Conservation (phyloP, 768 basidiomycete genomes). For the Termitomyces sp. region DNA sequence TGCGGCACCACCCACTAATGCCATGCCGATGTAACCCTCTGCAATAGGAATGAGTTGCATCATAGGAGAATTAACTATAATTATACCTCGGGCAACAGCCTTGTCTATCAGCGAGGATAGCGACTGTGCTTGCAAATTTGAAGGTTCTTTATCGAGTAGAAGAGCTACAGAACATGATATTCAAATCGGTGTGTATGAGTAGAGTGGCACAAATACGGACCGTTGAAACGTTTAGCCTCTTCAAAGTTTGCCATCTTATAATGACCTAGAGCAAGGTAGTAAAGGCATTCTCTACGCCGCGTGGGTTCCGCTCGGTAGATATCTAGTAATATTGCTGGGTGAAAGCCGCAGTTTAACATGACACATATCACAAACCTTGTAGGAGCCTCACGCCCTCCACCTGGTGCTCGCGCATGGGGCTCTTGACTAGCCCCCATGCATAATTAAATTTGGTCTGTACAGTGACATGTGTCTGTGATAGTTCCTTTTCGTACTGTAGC, state of each 20-base stretch:
- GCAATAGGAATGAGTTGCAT: conserved; percentile 8
- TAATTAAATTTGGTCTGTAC: conserved; percentile 98
- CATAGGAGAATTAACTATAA: not conserved
- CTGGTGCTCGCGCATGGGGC: conserved; percentile 78
- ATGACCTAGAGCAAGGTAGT: conserved; percentile 94
- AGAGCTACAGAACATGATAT: conserved; percentile 47
- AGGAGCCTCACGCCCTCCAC: conserved; percentile 88
- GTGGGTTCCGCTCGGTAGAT: conserved; percentile 87
- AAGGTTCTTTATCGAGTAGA: conserved; percentile 87
- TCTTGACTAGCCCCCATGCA: conserved; percentile 96
- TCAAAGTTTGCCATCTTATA: conserved; percentile 96
- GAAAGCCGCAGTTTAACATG: conserved; percentile 3
- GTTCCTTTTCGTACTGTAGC: conserved; percentile 86
- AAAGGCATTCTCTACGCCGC: conserved; percentile 90
- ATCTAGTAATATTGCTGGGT: conserved; percentile 43
- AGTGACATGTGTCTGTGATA: conserved; percentile 78
- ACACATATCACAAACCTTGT: conserved; percentile 55
- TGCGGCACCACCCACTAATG: conserved; percentile 85
- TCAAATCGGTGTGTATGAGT: not conserved
- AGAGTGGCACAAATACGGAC: conserved; percentile 44
- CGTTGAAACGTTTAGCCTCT: conserved; percentile 89
- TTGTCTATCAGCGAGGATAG: conserved; percentile 82
- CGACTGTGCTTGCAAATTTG: conserved; percentile 90
- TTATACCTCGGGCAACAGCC: conserved; percentile 75
- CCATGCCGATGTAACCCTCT: conserved; percentile 99